Base-by-base conservation (phyloP, 2,329 filamentous ascomycete genomes). In the Stagonosporopsis chrysanthemi region DNA sequence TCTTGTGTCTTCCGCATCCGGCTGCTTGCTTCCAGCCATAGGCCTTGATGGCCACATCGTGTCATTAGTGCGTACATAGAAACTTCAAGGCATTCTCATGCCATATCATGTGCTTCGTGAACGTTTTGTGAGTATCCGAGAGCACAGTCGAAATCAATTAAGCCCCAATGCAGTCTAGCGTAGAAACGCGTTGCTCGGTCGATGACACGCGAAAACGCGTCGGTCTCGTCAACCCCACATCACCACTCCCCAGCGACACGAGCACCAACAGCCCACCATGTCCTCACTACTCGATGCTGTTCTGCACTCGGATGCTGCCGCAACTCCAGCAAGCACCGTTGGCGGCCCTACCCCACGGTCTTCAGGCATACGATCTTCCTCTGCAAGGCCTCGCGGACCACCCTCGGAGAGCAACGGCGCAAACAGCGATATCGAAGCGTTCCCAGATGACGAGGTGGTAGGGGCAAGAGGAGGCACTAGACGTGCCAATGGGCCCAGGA, bases 381-480 rank as follows among this genome's bases (percentile, higher is more conserved):
- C 86, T 51, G 85, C 84, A 35, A 78, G 84, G 54, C 84, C 84
- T 23, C 79, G 83, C 53, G 81, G 81, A 29, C 80, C 80, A 29
- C 80, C 81, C 11, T 82, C 81, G 31, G 79, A 81, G 62, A 83
- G 81, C 72, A 80, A 79, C 14, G 81, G 78, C 61, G 74, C 79
- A 49, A 74, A 79, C 58, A 83, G 86, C 69, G 86, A 89, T 68
- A 78, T 80, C 49, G 83, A 86, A 62, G 82, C 79, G 14, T 85
- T 86, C 53, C 80, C 84, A 28, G 86, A 88, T 65, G 86, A 89
- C 66, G 84, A 88, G 62, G 77, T 88, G 4, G 83, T 86, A 12
- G 85, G 83, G 17, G 73, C 79, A 22, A 80, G 82, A 65, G 80
- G 80, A 28, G 63, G 68, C 5, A 67, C 69, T 7, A 61, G 73